Conservation (phyloP, 352 stramenopile species). For the Globisporangium canariense region DNA sequence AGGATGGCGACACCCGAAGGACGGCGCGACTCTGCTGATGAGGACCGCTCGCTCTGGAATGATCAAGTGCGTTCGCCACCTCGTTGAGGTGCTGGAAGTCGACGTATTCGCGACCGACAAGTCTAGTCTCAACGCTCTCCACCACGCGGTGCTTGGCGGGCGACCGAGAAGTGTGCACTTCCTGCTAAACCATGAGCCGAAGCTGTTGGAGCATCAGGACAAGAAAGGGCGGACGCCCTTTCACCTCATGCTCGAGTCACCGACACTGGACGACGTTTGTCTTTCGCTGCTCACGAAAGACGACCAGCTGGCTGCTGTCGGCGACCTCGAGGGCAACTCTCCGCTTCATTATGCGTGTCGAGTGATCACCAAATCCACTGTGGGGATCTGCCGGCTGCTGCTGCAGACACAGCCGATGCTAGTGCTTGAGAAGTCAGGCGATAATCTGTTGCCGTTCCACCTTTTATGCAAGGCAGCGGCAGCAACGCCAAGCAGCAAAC, state of each 20-base stretch:
- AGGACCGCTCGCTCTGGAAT: constrained; percentile 44
- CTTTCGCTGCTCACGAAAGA: constrained; percentile 35
- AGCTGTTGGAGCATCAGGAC: constrained; percentile 51
- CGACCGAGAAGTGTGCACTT: constrained; percentile 30
- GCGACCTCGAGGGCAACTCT: constrained; percentile 41
- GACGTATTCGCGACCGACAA: constrained; percentile 49
- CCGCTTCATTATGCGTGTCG: constrained; percentile 69
- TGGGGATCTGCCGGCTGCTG: constrained; percentile 45
- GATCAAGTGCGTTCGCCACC: constrained; percentile 30
- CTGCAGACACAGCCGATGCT: constrained; percentile 34
- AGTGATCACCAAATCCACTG: constrained; percentile 39
- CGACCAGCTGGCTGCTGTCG: constrained; percentile 30
- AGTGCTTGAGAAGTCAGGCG: constrained; percentile 34
- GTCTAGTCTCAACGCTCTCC: constrained; percentile 46
- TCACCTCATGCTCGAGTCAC: constrained; percentile 52
- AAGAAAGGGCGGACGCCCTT: constrained; percentile 48
- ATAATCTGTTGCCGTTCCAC: constrained; percentile 40
- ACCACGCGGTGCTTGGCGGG: constrained; percentile 46
- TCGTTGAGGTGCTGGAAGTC: constrained; percentile 40
- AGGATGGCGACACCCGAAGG: constrained; percentile 34
- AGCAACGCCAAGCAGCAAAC: background rate
- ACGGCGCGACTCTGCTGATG: constrained; percentile 46
- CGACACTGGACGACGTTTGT: constrained; percentile 43
- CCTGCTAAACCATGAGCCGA: constrained; percentile 39
- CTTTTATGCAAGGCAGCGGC: constrained; percentile 41